Evolutionary conservation across 768 basidiomycete genomes (phyloP), one percentile per base, ranked within the genome.

Genomic region (Suillus placidus): DNA sequence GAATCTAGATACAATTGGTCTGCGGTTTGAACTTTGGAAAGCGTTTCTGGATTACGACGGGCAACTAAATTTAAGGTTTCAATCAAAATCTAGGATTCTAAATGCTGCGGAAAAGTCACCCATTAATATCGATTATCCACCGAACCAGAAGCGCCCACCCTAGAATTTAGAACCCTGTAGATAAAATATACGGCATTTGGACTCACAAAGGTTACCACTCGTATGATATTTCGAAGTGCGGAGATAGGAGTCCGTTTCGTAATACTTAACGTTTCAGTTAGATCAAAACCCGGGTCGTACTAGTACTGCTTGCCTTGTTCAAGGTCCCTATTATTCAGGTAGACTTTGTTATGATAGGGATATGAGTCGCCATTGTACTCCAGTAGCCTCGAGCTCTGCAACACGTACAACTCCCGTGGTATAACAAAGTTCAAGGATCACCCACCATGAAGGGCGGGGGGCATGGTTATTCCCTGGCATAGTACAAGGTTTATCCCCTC

Each of bases 161-260:
- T 51, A 51, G 49, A n/a, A n/a, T n/a, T n/a, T n/a, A n/a, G n/a
- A 54, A 35, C 32, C 18, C 4, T 12, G 55, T 37, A n/a, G 13
- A 37, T 37, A 23, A 26, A 51, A 14, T 6, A 7, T 6, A 55
- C 55, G 55, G 55, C 12, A 14, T 56, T n/a, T 35, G 37, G 35
- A 57, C n/a, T 23, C 14, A 20, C n/a, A 34, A 35, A 56, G 34
- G n/a, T 32, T 30, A 51, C 26, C 49, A 12, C 16, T 32, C 7
- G 14, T 16, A 30, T 30, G 51, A 37, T 10, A 1, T 20, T 35
- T 8, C 35, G 35, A 56, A 58, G 9, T 58, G 2, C 57, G 57
- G 37, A 58, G 57, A 26, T 40, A 58, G 23, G n/a, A 58, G 57
- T 38, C 52, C 57, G 37, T 58, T 38, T 16, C 13, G 37, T 58